Base-by-base conservation (phyloP, 2,329 filamentous ascomycete genomes). In the Cordyceps sp. region DNA sequence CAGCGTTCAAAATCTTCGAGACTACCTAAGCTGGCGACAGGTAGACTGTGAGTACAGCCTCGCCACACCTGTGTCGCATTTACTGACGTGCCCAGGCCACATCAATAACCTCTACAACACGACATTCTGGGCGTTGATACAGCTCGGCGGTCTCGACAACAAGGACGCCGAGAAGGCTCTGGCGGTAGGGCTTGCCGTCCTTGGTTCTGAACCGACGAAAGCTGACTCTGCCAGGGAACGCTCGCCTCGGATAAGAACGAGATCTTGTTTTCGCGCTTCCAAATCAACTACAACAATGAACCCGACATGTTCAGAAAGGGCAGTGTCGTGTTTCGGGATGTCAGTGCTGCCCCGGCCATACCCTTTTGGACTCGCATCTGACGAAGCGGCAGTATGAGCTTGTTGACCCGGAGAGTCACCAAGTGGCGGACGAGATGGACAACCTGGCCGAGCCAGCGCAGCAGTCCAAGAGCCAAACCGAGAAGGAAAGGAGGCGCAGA, bases 41-140 rank as follows among this genome's bases (percentile, higher is more conserved):
- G 90, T 82, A 27, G 90, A 98, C 53, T 96, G 90, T 90, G 52
- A 53, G 76, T 21, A 6, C n/a, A 10, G 14, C 5, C 17, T 20
- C 17, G 16, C 55, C 13, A 7, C 12, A 10, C 13, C 13, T 17
- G 6, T 12, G 10, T n/a, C 3, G 20, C 1, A 16, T 33, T 15
- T 17, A 6, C 14, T 47, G 37, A 51, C 23, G 4, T 10, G 17
- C 0, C 9, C 37, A 88, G 82, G 82, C 42, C 90, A 98, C 51
- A 93, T 98, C 45, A 98, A 98, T 54, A 98, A 98, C 47, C 69
- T 98, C 5, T 98, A 94, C 56, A 98, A 98, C 52, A 98, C 90
- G 0, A 83, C 84, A 0, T 96, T 96, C 53, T 98, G 90, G 90
- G 65, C 78, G 1, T 62, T 98, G 45, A 78, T 96, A 16, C 73